Percentiles rank a stretch among this genome's conserved stretches.
These are phyloP conservation scores for Apium graveolens DNA, from an alignment of 129 eudicot species.

Conservation along the genomic window DNA sequence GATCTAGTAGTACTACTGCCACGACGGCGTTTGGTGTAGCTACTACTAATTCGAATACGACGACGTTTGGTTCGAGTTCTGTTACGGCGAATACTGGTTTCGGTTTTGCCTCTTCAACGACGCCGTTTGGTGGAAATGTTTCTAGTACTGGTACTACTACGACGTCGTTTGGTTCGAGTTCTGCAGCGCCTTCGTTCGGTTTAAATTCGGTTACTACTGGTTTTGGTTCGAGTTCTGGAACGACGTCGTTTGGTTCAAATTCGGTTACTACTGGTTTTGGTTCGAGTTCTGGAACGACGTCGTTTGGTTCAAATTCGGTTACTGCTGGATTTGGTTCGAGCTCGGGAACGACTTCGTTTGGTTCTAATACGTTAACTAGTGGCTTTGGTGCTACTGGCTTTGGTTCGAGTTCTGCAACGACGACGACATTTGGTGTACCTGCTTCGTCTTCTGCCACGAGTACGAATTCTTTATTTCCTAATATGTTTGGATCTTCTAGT, in stretches of 20 bases:
- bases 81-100: not conserved
- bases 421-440: conserved; percentile 3
- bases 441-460: not conserved
- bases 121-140: conserved; percentile 1
- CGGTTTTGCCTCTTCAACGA: not conserved
- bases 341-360: not conserved
- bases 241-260: not conserved
- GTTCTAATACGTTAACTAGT: not conserved
- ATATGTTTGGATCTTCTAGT: not conserved
- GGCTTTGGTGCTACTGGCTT: not conserved
- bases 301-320: conserved; percentile 16
- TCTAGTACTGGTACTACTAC: not conserved
- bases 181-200: not conserved
- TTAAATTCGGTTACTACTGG: not conserved
- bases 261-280: not conserved
- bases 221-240: not conserved
- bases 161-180: not conserved
- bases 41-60: not conserved
- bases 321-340: conserved; percentile 14
- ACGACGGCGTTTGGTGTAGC: not conserved
- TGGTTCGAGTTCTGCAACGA: not conserved
- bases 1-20: not conserved
- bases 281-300: not conserved
- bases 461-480: not conserved
- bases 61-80: not conserved